Percentiles rank a stretch among this genome's conserved stretches.
Evolutionary conservation across 2,329 filamentous ascomycete species (phyloP).

Genomic region (Paracoccidioides lutzii): DNA sequence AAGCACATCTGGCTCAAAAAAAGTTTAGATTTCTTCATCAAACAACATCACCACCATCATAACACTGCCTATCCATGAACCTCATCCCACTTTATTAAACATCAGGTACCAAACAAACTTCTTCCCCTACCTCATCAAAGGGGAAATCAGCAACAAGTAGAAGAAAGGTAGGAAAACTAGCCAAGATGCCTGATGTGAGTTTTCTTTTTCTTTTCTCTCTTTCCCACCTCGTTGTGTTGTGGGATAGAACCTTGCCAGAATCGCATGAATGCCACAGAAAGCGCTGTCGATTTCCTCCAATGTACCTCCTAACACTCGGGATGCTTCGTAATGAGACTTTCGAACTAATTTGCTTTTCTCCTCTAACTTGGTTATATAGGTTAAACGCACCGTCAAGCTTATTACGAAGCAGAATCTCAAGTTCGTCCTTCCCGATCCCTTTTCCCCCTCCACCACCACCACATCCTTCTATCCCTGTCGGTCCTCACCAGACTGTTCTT

Average conservation of each 20-base stretch:
- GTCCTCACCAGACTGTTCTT: not conserved
- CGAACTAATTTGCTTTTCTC: slow-evolving; percentile 1
- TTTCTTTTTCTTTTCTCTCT: not conserved
- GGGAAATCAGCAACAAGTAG: not conserved
- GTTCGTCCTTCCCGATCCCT: slow-evolving; percentile 42
- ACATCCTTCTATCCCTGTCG: not conserved
- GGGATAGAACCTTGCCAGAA: not conserved
- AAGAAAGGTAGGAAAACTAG: not conserved
- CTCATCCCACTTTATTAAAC: not conserved
- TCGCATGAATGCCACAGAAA: not conserved
- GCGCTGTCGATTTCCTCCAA: not conserved
- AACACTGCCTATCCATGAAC: not conserved
- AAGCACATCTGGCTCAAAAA: no score
- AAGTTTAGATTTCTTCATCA: no score
- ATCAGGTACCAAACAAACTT: not conserved
- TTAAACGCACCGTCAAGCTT: slow-evolving; percentile 82
- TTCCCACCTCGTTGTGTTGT: not conserved
- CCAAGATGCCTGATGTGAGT: slow-evolving; percentile 36
- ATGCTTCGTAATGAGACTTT: not conserved
- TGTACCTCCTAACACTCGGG: no score
- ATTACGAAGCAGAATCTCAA: slow-evolving; percentile 82
- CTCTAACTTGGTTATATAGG: slow-evolving; percentile 28
- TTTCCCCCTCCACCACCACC: slow-evolving; percentile 10
- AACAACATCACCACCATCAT: no score
- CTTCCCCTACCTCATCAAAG: not conserved